These are phyloP conservation scores for Arabidopsis thaliana DNA, from an alignment of 345 rosid species.

Conservation along the genomic window TAIR10.1 NC_003070.9:6486501-6487000, in stretches of 20 bases:
- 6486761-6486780: conserved; percentile 34
- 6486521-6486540: conserved; percentile 56
- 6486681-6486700: conserved; percentile 56
- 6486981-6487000: conserved; percentile 35
- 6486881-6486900: conserved; percentile 31
- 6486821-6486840: conserved; percentile 43
- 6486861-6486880: conserved; percentile 43
- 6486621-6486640: conserved; percentile 19
- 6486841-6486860: conserved; percentile 40
- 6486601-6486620: background rate
- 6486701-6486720: conserved; percentile 85
- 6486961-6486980: conserved; percentile 37
- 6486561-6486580: conserved; percentile 56
- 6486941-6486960: conserved; percentile 16
- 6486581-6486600: conserved; percentile 1
- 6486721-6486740: conserved; percentile 83
- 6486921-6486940: conserved; percentile 32
- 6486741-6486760: conserved; percentile 40
- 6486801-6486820: conserved; percentile 39
- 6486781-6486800: conserved; percentile 43
- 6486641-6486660: conserved; percentile 38
- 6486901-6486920: conserved; percentile 37
- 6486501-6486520: conserved; percentile 66
- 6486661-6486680: conserved; percentile 42
- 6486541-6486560: conserved; percentile 48